phyloP scores from a whole-genome alignment of 306 rosid genomes.

The Neltuma alba region DNA sequence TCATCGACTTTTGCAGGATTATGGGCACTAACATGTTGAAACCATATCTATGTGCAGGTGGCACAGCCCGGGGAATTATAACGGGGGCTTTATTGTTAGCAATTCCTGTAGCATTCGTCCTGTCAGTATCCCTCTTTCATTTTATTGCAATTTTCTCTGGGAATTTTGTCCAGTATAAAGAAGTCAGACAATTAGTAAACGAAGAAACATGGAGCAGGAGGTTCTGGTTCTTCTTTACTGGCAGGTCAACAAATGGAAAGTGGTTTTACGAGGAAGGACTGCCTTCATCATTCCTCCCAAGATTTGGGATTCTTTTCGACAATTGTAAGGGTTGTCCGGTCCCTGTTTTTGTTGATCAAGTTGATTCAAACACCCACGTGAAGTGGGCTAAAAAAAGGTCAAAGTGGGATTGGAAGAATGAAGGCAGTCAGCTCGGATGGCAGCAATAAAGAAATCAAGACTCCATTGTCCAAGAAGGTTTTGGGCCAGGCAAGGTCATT shows the following conservation, averaged over 20 bases:
- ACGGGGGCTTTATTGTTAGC: slow-evolving; percentile 60
- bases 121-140: slow-evolving; percentile 56
- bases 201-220: slow-evolving; percentile 50
- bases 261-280: slow-evolving; percentile 60
- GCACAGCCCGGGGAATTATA: slow-evolving; percentile 60
- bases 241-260: slow-evolving; percentile 53
- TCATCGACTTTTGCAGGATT: slow-evolving; percentile 12
- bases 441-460: slow-evolving; percentile 52
- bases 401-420: slow-evolving; percentile 46
- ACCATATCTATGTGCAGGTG: slow-evolving; percentile 52
- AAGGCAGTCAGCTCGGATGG: slow-evolving; percentile 45
- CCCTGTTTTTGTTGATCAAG: slow-evolving; percentile 43
- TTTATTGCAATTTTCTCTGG: slow-evolving; percentile 52
- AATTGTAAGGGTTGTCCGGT: slow-evolving; percentile 54
- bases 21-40: slow-evolving; percentile 19
- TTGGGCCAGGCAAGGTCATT: slow-evolving; percentile 59
- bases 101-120: slow-evolving; percentile 61
- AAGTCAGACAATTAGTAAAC: slow-evolving; percentile 39
- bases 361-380: slow-evolving; percentile 45
- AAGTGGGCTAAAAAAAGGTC: slow-evolving; percentile 47
- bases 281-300: slow-evolving; percentile 53
- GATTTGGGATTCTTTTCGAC: slow-evolving; percentile 64
- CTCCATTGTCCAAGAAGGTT: slow-evolving; percentile 36
- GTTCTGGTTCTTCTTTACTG: slow-evolving; percentile 48
- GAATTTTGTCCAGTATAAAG: slow-evolving; percentile 54